A percentile compares a stretch with the other conserved stretches of the same genome.
Evolutionary conservation across 1,139 yeast genomes (phyloP).

Genomic region (Pichia sp.): DNA sequence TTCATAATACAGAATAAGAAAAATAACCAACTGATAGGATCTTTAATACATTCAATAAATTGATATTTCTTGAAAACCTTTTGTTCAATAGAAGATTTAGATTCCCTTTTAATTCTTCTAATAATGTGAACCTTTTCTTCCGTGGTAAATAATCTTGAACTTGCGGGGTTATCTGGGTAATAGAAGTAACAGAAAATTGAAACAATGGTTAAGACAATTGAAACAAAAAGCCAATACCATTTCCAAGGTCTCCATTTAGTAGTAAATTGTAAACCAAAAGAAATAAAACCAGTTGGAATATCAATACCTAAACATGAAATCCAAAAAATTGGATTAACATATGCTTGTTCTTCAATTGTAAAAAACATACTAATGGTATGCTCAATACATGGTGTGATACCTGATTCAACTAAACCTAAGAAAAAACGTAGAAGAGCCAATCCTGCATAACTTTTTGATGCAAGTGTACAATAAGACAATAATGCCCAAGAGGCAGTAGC

Average conservation of each 20-base stretch:
- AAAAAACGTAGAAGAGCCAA: conserved; percentile 31
- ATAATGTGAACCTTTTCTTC: conserved; percentile 35
- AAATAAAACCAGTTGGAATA: conserved; percentile 35
- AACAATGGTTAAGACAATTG: conserved; percentile 30
- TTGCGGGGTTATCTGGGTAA: conserved; percentile 35
- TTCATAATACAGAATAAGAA: conserved; percentile 31
- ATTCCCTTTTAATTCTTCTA: conserved; percentile 29
- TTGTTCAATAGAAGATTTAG: conserved; percentile 35
- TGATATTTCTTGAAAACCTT: conserved; percentile 34
- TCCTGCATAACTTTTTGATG: conserved; percentile 30
- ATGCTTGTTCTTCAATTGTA: conserved; percentile 32
- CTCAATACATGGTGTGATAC: conserved; percentile 32
- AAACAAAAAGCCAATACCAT: conserved; percentile 32
- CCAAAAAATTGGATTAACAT: conserved; percentile 34
- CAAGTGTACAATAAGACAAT: conserved; percentile 29
- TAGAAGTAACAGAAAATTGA: conserved; percentile 27
- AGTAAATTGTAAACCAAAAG: conserved; percentile 33
- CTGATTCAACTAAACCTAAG: conserved; percentile 33
- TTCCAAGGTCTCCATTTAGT: conserved; percentile 29
- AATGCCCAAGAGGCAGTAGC: conserved; percentile 32
- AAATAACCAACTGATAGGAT: conserved; percentile 37
- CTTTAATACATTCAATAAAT: conserved; percentile 34
- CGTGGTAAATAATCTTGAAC: conserved; percentile 29
- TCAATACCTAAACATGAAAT: conserved; percentile 33
- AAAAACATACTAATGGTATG: conserved; percentile 33